Evolutionary conservation across 805 yeast species (phyloP).

Genomic region (Wickerhamomyces chaumierensis): DNA sequence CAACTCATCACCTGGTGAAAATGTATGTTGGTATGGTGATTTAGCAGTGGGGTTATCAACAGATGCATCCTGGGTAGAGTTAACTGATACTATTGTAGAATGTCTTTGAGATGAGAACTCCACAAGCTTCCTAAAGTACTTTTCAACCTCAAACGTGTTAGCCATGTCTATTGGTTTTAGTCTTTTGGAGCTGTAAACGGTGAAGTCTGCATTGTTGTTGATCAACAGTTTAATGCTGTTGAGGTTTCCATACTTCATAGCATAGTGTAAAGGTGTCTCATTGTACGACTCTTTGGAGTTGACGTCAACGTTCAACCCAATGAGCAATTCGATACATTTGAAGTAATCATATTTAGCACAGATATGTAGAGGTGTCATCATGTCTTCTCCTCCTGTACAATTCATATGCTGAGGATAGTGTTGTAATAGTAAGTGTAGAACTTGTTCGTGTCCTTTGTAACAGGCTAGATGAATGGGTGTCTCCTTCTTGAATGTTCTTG

Average conservation of each 20-base stretch:
- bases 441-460: conserved; percentile 51
- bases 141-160: conserved; percentile 38
- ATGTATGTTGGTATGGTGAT: conserved; percentile 1
- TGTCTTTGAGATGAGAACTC: conserved; percentile 1
- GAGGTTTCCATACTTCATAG: conserved; percentile 58
- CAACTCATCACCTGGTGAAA: neutral
- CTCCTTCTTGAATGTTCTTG: conserved; percentile 41
- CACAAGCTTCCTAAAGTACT: conserved; percentile 22
- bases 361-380: conserved; percentile 58
- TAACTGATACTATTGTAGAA: neutral
- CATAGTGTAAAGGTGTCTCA: conserved; percentile 77
- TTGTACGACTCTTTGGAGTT: conserved; percentile 63
- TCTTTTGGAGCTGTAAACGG: conserved; percentile 41
- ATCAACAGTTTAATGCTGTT: conserved; percentile 45
- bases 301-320: conserved; percentile 71
- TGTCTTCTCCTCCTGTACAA: conserved; percentile 26
- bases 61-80: neutral
- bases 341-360: conserved; percentile 50
- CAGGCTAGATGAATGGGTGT: conserved; percentile 69
- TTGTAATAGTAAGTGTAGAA: conserved; percentile 62
- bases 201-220: conserved; percentile 35
- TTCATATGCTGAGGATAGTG: conserved; percentile 48
- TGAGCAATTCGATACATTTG: conserved; percentile 50
- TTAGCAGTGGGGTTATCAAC: conserved; percentile 1
- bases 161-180: conserved; percentile 58